Evolutionary conservation across 371 early-diverging fungal species (phyloP).

Genomic region (Mortierella sp.): DNA sequence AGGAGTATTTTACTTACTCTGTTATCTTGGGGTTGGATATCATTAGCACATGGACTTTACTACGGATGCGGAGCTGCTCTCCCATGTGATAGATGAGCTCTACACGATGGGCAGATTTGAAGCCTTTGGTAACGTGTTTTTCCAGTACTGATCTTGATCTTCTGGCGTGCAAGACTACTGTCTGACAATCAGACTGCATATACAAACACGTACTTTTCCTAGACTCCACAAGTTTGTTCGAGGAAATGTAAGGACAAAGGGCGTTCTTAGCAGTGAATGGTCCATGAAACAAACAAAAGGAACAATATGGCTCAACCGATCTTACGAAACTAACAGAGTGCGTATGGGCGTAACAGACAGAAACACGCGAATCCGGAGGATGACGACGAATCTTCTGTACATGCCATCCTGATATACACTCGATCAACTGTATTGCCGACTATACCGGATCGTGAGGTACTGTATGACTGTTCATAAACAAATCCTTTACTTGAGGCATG

Average conservation of each 20-base stretch:
- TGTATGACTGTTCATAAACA: background rate
- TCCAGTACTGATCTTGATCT: background rate
- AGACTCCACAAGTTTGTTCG: slow-evolving; percentile 31
- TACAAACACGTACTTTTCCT: background rate
- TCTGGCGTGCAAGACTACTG: background rate
- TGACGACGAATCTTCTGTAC: slow-evolving; percentile 28
- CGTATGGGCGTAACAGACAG: slow-evolving; percentile 5
- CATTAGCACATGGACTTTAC: slow-evolving; percentile 50
- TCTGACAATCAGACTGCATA: background rate
- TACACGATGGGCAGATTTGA: slow-evolving; percentile 48
- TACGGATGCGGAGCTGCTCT: slow-evolving; percentile 21
- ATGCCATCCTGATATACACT: slow-evolving; percentile 59
- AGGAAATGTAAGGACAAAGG: slow-evolving; percentile 21
- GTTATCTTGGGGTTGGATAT: no score
- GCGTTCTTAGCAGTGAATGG: no score
- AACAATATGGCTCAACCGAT: no score
- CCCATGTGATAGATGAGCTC: slow-evolving; percentile 44
- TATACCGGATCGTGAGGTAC: slow-evolving; percentile 32
- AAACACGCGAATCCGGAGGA: slow-evolving; percentile 20
- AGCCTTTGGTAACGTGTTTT: slow-evolving; percentile 16
- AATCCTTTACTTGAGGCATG: background rate
- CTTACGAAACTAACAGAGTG: background rate
- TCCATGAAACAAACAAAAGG: background rate
- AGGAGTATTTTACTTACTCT: background rate
- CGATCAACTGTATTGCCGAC: slow-evolving; percentile 50